These are phyloP conservation scores for Salix udensis DNA, from an alignment of 345 rosid genomes.

Conservation along the genomic window DNA sequence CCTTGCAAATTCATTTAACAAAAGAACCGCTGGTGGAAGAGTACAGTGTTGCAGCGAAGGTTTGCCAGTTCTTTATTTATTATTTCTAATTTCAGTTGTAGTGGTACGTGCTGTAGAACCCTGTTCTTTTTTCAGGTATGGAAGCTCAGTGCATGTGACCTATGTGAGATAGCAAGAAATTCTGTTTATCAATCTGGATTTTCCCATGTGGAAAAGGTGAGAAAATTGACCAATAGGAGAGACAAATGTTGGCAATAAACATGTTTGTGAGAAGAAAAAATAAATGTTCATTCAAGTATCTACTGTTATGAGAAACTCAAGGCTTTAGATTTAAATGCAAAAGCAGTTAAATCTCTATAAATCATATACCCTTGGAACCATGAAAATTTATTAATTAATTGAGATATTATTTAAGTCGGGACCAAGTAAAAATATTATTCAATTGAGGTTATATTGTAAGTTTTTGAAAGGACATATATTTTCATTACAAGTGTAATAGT, in stretches of 20 bases:
- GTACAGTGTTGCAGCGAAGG: slow-evolving; percentile 57
- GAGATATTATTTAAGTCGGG: too few relatives aligned
- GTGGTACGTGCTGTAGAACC: background rate
- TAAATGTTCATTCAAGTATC: too few relatives aligned
- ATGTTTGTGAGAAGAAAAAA: too few relatives aligned
- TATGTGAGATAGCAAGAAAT: slow-evolving; percentile 58
- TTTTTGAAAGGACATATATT: background rate
- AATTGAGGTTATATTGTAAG: background rate
- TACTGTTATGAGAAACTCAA: too few relatives aligned
- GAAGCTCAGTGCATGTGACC: slow-evolving; percentile 54
- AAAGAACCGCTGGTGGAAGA: slow-evolving; percentile 55
- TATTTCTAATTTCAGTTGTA: background rate
- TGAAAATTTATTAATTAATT: too few relatives aligned
- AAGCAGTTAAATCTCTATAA: too few relatives aligned
- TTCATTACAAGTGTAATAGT: background rate
- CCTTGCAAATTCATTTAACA: slow-evolving; percentile 55
- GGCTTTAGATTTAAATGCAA: too few relatives aligned
- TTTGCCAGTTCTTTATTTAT: slow-evolving; percentile 7
- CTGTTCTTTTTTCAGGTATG: slow-evolving; percentile 32
- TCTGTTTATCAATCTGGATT: slow-evolving; percentile 56
- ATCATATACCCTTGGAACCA: too few relatives aligned
- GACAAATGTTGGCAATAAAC: background rate
- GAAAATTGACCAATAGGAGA: background rate
- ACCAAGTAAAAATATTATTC: too few relatives aligned
- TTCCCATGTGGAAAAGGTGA: slow-evolving; percentile 42